Evolutionary conservation across 2,329 filamentous ascomycete species (phyloP).

Genomic region (Aspergillus sp.): DNA sequence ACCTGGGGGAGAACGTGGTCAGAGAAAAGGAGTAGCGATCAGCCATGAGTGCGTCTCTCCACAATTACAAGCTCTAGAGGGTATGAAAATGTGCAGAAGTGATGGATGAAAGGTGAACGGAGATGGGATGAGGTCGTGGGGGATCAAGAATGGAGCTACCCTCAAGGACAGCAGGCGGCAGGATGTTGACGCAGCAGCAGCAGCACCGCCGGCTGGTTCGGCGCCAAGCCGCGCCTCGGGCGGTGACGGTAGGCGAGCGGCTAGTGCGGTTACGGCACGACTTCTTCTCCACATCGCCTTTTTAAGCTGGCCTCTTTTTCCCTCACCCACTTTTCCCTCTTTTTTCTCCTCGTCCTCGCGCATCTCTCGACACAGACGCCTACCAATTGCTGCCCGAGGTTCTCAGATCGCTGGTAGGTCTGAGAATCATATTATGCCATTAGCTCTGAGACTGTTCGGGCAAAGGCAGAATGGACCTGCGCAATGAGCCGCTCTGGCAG

Average conservation of each 20-base stretch:
- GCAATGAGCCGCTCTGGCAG: slow-evolving; percentile 31
- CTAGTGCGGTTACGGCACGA: slow-evolving; percentile 20
- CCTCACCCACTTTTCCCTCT: slow-evolving; percentile 10
- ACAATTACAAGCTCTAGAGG: slow-evolving; percentile 21
- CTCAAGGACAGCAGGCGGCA: slow-evolving; percentile 32
- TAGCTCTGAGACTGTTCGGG: neutral
- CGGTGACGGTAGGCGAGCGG: slow-evolving; percentile 29
- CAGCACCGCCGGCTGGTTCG: slow-evolving; percentile 14
- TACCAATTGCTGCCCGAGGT: neutral
- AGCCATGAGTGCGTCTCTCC: slow-evolving; percentile 66
- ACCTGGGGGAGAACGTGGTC: slow-evolving; percentile 98
- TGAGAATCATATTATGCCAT: slow-evolving; percentile 18
- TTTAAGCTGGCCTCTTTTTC: slow-evolving; percentile 19
- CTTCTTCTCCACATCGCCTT: slow-evolving; percentile 15
- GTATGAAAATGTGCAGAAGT: slow-evolving; percentile 10
- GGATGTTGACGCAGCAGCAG: slow-evolving; percentile 36
- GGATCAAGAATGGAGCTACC: slow-evolving; percentile 35
- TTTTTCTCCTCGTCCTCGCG: neutral
- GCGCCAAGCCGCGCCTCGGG: slow-evolving; percentile 23
- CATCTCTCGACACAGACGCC: neutral
- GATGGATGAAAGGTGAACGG: slow-evolving; percentile 10
- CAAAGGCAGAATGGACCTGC: slow-evolving; percentile 22
- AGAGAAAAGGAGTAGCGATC: slow-evolving; percentile 99
- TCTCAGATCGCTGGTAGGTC: slow-evolving; percentile 21
- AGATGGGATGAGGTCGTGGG: slow-evolving; percentile 16